Evolutionary conservation across 495 filamentous ascomycete genomes (phyloP).

Genomic region (Talaromyces borbonicus): DNA sequence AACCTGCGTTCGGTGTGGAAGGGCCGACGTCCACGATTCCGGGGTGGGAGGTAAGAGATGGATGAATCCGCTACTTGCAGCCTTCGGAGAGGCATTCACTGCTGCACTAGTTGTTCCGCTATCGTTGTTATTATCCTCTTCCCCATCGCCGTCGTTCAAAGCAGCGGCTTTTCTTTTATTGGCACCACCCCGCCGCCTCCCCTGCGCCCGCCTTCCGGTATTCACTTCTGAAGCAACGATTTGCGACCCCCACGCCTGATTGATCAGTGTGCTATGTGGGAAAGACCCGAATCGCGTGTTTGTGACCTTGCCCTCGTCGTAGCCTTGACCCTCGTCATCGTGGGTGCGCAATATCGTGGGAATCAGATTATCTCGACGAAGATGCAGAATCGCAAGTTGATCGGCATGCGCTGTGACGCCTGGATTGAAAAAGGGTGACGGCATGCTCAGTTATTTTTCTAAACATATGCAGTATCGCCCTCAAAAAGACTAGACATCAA

Average conservation of each 20-base stretch:
- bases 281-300: slow-evolving; percentile 96
- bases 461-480: no score
- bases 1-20: slow-evolving; percentile 93
- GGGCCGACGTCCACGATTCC: slow-evolving; percentile 80
- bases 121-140: slow-evolving; percentile 13
- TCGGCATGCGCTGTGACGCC: slow-evolving; percentile 43
- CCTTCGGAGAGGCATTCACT: slow-evolving; percentile 22
- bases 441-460: slow-evolving; percentile 13
- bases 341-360: slow-evolving; percentile 59
- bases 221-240: slow-evolving; percentile 82
- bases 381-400: slow-evolving; percentile 65
- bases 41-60: slow-evolving; percentile 87
- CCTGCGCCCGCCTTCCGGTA: slow-evolving; percentile 49
- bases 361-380: slow-evolving; percentile 70
- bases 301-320: slow-evolving; percentile 70
- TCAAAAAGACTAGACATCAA: no score
- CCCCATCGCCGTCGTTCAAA: slow-evolving; percentile 18
- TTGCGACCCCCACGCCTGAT: slow-evolving; percentile 82
- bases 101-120: neutral
- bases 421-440: slow-evolving; percentile 66
- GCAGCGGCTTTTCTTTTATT: slow-evolving; percentile 46
- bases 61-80: slow-evolving; percentile 73
- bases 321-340: slow-evolving; percentile 58
- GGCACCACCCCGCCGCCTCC: slow-evolving; percentile 21
- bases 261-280: slow-evolving; percentile 76